Evolutionary conservation across 345 rosid species (phyloP).

Genomic region (Eucalyptus lansdowneana): DNA sequence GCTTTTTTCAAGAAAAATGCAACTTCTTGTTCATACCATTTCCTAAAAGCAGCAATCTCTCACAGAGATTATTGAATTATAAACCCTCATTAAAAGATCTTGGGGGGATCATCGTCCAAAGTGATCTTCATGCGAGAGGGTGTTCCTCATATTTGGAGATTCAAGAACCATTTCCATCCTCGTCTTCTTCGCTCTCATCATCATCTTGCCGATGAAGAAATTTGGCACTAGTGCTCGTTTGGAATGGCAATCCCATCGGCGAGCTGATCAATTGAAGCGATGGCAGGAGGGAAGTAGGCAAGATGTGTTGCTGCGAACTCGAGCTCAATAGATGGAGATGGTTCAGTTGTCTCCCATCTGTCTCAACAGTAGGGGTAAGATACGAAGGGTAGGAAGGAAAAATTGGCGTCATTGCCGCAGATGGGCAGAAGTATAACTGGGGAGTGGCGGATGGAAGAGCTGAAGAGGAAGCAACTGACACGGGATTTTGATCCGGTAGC

Average conservation of each 20-base stretch:
- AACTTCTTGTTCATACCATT: not conserved
- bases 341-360: constrained; percentile 15
- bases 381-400: constrained; percentile 45
- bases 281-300: constrained; percentile 14
- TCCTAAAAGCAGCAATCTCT: not conserved
- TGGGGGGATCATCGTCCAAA: not conserved
- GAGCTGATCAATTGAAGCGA: constrained; percentile 6
- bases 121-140: not conserved
- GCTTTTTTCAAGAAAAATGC: not conserved
- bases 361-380: constrained; percentile 9
- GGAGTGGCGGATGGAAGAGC: constrained; percentile 20
- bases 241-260: constrained; percentile 18
- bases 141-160: not conserved
- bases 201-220: constrained; percentile 10
- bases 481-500: constrained; percentile 21
- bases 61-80: not conserved
- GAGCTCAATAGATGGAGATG: constrained; percentile 32
- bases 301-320: constrained; percentile 14
- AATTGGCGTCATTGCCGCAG: constrained; percentile 39
- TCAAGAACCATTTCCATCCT: not conserved
- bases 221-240: constrained; percentile 20
- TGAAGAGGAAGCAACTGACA: not conserved
- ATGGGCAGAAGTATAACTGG: constrained; percentile 49
- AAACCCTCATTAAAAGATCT: not conserved
- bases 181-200: not conserved